Evolutionary conservation across 306 rosid species (phyloP), one percentile per base, ranked within the genome.

Genomic region (Vachellia collinsii): DNA sequence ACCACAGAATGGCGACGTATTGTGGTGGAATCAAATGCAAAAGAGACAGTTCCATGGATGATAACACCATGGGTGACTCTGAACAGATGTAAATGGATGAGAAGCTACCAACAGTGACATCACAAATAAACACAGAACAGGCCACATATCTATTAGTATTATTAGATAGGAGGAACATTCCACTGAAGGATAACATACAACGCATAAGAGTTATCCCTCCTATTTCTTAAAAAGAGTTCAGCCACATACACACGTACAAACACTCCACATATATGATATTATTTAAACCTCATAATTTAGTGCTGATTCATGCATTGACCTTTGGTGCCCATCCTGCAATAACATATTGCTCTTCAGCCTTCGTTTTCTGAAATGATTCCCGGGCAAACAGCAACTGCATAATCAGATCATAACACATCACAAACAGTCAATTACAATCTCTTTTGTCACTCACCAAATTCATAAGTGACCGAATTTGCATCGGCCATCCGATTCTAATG

Each of bases 291-390:
- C 76, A 82, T 62, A 79, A 23, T 48, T 82, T 80, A 23, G 65
- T 83, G 81, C 78, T 66, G 61, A 71, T 88, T 91, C 92, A 92
- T 63, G 97, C 83, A 85, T 93, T 92, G 65, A 96, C 97, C 86
- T 96, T 96, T 4, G 92, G 90, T 48, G 67, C 87, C 99, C 99
- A 95, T 79, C 98, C 98, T 9, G 99, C 97, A 77, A 93, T 88
- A 3, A 96, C 79, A 64, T 89, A 47, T 42, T 96, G 86, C 70
- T 87, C 76, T 23, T 81, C 80, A 12, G 91, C 58, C 81, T 80
- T 88, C 53, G 97, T 96, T 85, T 89, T 93, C 92, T 78, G 22
- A 76, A 91, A 91, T 25, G 97, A 89, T 56, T 91, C 93, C 76
- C 88, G 83, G 36, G 94, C 54, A 84, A 89, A 90, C 3, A 90